Evolutionary conservation across 2,329 filamentous ascomycete species (phyloP), one percentile per base, ranked within the genome.

Genomic region (Alternaria triticina): DNA sequence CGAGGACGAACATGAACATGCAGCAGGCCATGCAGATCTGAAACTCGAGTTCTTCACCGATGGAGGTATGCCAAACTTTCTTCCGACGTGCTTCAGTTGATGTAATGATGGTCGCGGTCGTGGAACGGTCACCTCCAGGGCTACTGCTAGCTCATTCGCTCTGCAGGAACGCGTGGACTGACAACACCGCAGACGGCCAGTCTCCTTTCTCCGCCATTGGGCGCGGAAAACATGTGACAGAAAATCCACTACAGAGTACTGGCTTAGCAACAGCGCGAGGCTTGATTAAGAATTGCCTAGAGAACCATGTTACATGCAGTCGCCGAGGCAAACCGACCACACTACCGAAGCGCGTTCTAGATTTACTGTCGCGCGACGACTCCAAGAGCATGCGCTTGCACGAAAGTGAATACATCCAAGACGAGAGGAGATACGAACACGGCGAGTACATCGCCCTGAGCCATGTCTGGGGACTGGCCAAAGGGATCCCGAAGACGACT

Each of bases 1-100:
- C 45, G 64, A 65, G 28, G 65, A 73, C 40, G 68, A 70, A 50
- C 68, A 70, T 25, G 70, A 70, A 20, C 68, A 70, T 47, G 59
- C 69, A 3, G 43, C 66, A 22, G 68, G 68, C 45, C 75, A 75
- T 65, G 74, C 77, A 46, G 76, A 79, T 54, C 68, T 79, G 50
- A 79, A 77, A 44, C 67, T 79, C 1, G 77, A 79, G 54, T 76
- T 77, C 59, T 79, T 75, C 49, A 77, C 76, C 60, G 76, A 78
- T 61, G 67, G 70, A 75, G 74, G 77, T 78, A 76, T 22, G 74
- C 57, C 10, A n/a, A 28, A 27, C 3, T 51, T 20, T 23, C 46
- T 20, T 47, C 27, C n/a, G 12, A 30, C n/a, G 45, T 50, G 23
- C n/a, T 57, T 45, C 23, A 28, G 17, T 50, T 17, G 30, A 47